Conservation (phyloP, 495 filamentous ascomycete species). For the Saxispiralis lemnorum region DNA sequence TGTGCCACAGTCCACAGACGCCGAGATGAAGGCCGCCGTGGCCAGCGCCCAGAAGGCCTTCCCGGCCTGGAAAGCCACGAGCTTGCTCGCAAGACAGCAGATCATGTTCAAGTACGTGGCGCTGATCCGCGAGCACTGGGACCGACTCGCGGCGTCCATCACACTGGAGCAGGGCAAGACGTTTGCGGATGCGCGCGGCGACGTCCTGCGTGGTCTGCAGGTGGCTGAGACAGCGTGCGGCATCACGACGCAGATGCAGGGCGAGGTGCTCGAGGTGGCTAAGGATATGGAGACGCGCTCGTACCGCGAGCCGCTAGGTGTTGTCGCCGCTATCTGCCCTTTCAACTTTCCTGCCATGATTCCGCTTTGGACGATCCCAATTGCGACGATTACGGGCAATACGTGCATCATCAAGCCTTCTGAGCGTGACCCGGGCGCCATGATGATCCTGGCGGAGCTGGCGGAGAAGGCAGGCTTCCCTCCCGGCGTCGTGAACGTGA, state of each 20-base stretch:
- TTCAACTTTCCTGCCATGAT: conserved; percentile 99
- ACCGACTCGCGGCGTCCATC: conserved; percentile 84
- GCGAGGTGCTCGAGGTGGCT: conserved; percentile 87
- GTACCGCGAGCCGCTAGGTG: conserved; percentile 82
- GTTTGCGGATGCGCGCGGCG: conserved; percentile 84
- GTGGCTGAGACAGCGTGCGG: conserved; percentile 92
- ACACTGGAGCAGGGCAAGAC: conserved; percentile 98
- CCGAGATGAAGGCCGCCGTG: conserved; percentile 74
- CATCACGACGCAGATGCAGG: conserved; percentile 82
- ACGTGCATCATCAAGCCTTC: conserved; percentile 91
- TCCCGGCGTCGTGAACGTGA: conserved; percentile 79
- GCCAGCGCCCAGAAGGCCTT: conserved; percentile 80
- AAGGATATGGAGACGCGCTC: conserved; percentile 98
- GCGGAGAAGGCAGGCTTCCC: conserved; percentile 86
- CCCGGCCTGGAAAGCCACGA: conserved; percentile 67
- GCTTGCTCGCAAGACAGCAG: conserved; percentile 71
- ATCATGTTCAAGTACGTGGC: conserved; percentile 93
- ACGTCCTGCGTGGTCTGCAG: conserved; percentile 88
- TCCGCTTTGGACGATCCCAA: conserved; percentile 88
- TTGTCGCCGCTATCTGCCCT: conserved; percentile 93
- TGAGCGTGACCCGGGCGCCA: conserved; percentile 91
- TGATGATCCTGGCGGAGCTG: conserved; percentile 93
- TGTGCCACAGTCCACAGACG: conserved; percentile 88
- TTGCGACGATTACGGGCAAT: conserved; percentile 89
- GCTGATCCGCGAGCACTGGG: conserved; percentile 88